A percentile compares a stretch with the other conserved stretches of the same genome.
These are phyloP conservation scores for Forsythia viridissima DNA, from an alignment of 257 asterid genomes.

Conservation along the genomic window DNA sequence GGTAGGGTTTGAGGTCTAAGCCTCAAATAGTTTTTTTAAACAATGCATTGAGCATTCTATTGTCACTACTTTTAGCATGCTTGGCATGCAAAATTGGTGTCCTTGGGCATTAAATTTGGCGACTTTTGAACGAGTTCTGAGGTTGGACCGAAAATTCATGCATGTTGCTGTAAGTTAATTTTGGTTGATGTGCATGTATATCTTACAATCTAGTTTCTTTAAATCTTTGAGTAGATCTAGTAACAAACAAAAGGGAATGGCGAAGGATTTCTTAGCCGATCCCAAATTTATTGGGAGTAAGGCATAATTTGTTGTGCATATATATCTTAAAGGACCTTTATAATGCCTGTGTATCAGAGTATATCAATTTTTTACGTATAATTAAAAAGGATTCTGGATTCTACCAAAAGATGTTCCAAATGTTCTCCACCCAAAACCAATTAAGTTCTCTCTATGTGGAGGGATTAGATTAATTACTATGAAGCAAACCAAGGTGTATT, in stretches of 20 bases:
- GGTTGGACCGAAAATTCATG: neutral
- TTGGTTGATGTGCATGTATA: neutral
- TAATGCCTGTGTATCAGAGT: neutral
- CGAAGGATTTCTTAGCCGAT: neutral
- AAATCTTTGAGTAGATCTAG: neutral
- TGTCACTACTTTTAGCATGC: neutral
- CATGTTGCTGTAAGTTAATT: neutral
- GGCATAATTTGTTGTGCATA: neutral
- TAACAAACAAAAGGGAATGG: neutral
- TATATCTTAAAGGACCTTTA: neutral
- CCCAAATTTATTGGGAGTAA: neutral
- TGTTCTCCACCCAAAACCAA: neutral
- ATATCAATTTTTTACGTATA: neutral
- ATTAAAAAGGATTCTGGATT: neutral
- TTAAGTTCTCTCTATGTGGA: neutral
- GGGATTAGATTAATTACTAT: neutral
- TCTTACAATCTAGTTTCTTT: neutral
- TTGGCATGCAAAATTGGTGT: neutral
- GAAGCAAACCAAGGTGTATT: neutral
- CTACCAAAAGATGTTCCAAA: neutral
- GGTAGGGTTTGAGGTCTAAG: no score
- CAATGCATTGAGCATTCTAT: neutral
- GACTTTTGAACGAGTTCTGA: neutral
- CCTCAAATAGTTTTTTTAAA: no score
- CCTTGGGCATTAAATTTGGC: neutral